Percentiles rank a stretch among this genome's conserved stretches.
Evolutionary conservation across 2,329 filamentous ascomycete species (phyloP).

Genomic region (Fusarium graminum): DNA sequence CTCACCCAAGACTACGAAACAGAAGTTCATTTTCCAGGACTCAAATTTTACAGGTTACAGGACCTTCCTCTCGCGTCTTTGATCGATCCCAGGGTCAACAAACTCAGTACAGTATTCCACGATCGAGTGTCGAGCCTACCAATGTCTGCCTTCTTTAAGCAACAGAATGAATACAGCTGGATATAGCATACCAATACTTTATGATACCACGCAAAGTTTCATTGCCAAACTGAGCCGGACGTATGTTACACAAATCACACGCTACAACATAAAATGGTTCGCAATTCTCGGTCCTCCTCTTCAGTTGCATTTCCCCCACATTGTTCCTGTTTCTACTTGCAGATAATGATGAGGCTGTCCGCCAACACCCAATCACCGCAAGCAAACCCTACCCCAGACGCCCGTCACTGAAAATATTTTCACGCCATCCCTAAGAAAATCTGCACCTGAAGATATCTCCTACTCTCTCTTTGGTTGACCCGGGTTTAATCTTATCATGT

Average conservation of each 20-base stretch:
- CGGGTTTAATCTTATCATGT: conserved; percentile 11
- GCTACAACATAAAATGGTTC: conserved; percentile 27
- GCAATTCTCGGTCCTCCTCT: conserved; percentile 10
- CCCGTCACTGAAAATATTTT: conserved; percentile 39
- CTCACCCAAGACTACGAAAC: conserved; percentile 1
- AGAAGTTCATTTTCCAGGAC: background rate
- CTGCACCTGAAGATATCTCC: conserved; percentile 7
- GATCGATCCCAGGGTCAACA: background rate
- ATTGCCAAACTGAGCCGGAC: conserved; percentile 7
- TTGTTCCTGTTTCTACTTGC: conserved; percentile 17
- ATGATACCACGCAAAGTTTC: background rate
- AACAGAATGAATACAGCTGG: conserved; percentile 17
- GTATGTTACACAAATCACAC: conserved; percentile 22
- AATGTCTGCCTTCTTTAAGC: conserved; percentile 9
- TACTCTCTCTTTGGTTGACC: conserved; percentile 14
- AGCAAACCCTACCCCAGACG: conserved; percentile 37
- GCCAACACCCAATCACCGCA: conserved; percentile 33
- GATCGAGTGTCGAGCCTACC: conserved; percentile 3
- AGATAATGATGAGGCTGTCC: conserved; percentile 26
- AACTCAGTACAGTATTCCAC: background rate
- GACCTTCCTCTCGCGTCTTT: background rate
- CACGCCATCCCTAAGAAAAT: conserved; percentile 22
- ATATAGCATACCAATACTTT: conserved; percentile 17
- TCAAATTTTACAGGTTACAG: background rate
- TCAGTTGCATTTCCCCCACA: background rate